Evolutionary conservation across 1,284 basidiomycete species (phyloP), one percentile per base, ranked within the genome.

Genomic region (Cerrena zonata): DNA sequence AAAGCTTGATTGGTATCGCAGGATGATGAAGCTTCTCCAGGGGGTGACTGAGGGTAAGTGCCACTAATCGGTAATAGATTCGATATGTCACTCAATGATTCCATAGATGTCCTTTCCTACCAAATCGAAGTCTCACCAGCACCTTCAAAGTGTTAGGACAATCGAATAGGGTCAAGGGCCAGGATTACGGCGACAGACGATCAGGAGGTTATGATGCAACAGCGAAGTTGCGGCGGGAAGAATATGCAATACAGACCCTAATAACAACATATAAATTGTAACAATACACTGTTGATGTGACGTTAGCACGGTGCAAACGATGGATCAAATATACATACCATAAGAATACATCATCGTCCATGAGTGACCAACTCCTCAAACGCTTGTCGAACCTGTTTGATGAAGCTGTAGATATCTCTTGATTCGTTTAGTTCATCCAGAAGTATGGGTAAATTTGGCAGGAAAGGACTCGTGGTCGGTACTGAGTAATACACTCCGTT

Each of bases 381-480:
- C 10, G 71, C 74, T 48, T 64, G 61, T 23, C 85, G 72, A 24
- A 82, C 72, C 26, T 71, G 68, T 48, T 74, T 77, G 45, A 89
- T 77, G 59, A 90, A 90, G 2, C 58, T 63, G 55, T 79, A 84
- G 1, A 89, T 67, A 53, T 89, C 79, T 26, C 76, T 66, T 1
- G 77, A 76, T 30, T 78, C 75, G 59, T 86, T 87, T 34, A 90
- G 72, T 26, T 76, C 73, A 52, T 80, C 82, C 22, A 88, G 65
- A 3, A 88, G 69, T 23, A 84, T 74, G 0, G 84, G 78, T 37
- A 89, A 68, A 1, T 74, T 70, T 0, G 82, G 78, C 3, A 89
- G 70, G 19, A 74, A 71, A 0, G 86, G 87, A 4, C 82, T 85
- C 0, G 79, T 78, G 12, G 84, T 86, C 24, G 84, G 73, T 1